Base-by-base conservation (phyloP, 805 yeast genomes). In the Metschnikowia santaceciliae region DNA sequence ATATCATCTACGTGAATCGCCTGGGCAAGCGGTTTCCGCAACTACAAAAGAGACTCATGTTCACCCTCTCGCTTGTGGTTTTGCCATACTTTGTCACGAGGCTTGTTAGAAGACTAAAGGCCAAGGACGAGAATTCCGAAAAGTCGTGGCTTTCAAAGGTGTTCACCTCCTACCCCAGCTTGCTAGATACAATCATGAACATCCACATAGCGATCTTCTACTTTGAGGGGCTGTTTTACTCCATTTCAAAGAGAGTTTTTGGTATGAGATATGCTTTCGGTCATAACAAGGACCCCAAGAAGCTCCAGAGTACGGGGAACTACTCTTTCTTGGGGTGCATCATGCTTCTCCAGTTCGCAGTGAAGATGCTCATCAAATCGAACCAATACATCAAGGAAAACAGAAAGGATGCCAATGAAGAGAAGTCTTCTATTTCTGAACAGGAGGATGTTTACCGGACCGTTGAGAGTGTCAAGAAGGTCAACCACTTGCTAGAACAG, bases 121-220 rank as follows among this genome's bases (percentile, higher is more conserved):
- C 65, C 6, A 61, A 54, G 47, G 56, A 48, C 26, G 58, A 57
- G 22, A 62, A 55, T 6, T 44, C 57, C 11, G 61, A 48, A 7
- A 56, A 52, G 30, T 42, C 52, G 3, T 60, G 63, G 62, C 32
- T 65, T 7, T 39, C 58, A 2, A 51, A 54, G 30, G 51, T 65
- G 17, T 57, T 71, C 26, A 56, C 71, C 5, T 72, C 78, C n/a
- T 79, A 78, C 57, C 61, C 76, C 15, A 71, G 72, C 47, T 57
- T 80, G 3, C 57, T 81, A 32, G 84, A 84, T 54, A 69, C 79
- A 1, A 49, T 87, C 5, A 68, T 82, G 63, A 86, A 87, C 59
- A 51, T 88, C 14, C 96, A 92, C 64, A 67, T 90, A 47, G 92
- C 96, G 0, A 35, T 88, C 0, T 92, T 92, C 64, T 92, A 92